A percentile compares a stretch with the other conserved stretches of the same genome.
Evolutionary conservation across 108 stramenopile species (phyloP).

Genomic region (Hondaea fermentalgiana): DNA sequence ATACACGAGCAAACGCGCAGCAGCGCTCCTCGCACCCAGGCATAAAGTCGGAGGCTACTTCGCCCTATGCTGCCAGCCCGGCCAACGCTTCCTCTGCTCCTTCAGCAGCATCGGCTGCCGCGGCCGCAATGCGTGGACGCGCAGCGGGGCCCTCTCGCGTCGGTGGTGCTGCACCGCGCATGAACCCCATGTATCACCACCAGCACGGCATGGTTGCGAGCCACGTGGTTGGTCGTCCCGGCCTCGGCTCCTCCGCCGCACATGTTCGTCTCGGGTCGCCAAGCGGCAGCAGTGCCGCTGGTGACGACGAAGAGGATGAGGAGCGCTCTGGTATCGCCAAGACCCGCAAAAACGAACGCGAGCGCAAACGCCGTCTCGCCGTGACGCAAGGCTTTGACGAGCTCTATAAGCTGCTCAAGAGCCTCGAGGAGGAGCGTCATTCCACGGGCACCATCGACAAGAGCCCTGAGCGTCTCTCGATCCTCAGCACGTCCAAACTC

Average conservation of each 20-base stretch:
- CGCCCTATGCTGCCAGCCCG: too few relatives aligned
- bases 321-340: not conserved
- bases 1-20: not conserved
- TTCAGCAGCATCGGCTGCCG: too few relatives aligned
- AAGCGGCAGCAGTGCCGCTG: not conserved
- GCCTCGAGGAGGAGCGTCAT: not conserved
- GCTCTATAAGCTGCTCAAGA: not conserved
- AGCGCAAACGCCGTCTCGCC: slow-evolving; percentile 5
- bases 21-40: not conserved
- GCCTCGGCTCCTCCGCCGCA: not conserved
- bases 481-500: not conserved
- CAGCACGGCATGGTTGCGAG: not conserved
- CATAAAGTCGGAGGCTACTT: not conserved
- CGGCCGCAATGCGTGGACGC: too few relatives aligned
- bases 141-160: not conserved
- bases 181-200: not conserved
- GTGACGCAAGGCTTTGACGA: slow-evolving; percentile 6
- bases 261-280: not conserved
- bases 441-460: not conserved
- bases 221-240: not conserved
- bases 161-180: not conserved
- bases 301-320: not conserved
- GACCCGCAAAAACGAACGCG: slow-evolving; percentile 4
- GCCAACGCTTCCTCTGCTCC: too few relatives aligned
- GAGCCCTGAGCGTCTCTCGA: not conserved